phyloP scores from a whole-genome alignment of 805 yeast genomes.

The Starmera caribaea region DNA sequence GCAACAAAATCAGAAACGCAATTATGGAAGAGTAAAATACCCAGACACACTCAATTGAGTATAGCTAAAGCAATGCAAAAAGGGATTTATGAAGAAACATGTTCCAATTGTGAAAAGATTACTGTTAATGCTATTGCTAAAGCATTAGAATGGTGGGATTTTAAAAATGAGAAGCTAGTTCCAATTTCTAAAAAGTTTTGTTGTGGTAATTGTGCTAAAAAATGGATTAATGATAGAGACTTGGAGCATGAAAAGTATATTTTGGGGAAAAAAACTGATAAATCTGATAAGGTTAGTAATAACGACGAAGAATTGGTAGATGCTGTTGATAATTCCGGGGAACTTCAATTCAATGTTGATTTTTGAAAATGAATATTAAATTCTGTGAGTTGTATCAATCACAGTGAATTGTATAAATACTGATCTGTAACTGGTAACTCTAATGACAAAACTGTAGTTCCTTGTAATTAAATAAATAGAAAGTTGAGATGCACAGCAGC shows the following conservation, averaged over 20 bases:
- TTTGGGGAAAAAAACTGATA: too few relatives aligned
- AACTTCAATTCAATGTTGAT: too few relatives aligned
- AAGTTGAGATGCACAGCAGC: too few relatives aligned
- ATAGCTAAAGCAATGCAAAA: conserved; percentile 44
- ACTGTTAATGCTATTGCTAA: conserved; percentile 50
- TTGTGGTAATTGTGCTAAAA: conserved; percentile 35
- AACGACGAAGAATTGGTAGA: too few relatives aligned
- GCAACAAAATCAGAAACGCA: conserved; percentile 45
- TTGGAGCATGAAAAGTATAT: neutral
- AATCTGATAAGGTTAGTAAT: too few relatives aligned
- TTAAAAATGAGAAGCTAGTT: conserved; percentile 35
- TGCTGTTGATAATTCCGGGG: too few relatives aligned
- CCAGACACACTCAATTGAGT: conserved; percentile 32
- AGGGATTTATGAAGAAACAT: conserved; percentile 40
- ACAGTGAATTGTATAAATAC: too few relatives aligned
- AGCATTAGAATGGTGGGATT: conserved; percentile 60
- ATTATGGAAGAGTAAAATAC: conserved; percentile 42
- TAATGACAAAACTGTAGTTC: too few relatives aligned
- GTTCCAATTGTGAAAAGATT: conserved; percentile 40
- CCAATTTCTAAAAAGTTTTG: conserved; percentile 52
- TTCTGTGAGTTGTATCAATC: too few relatives aligned
- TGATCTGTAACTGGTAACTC: too few relatives aligned
- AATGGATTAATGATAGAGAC: conserved; percentile 19
- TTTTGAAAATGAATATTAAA: too few relatives aligned
- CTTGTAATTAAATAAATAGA: too few relatives aligned